Evolutionary conservation across 352 stramenopile genomes (phyloP), one percentile per base, ranked within the genome.

Genomic region (Aphanomyces cochlioides): DNA sequence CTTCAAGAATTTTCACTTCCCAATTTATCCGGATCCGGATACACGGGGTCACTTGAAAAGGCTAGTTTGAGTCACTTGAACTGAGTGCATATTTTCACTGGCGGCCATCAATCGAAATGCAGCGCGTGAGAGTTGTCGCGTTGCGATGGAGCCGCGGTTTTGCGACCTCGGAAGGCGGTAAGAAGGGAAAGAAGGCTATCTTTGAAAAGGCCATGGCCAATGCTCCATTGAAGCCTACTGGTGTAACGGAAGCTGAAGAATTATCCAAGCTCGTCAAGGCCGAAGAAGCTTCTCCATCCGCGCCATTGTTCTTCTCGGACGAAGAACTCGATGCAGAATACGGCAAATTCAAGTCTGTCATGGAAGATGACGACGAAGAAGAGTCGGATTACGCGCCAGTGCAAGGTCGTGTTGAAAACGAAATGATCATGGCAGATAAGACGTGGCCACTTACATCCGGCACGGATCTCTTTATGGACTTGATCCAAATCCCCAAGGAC

Each of bases 371-470:
- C 48, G 34, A 61, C 17, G 41, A 61, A 7, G 64, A 70, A 19
- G 64, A 70, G 39, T 61, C 43, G 40, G 64, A 70, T 41, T 70
- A 70, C 54, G 40, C 47, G 19, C 64, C 64, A 15, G 36, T 70
- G 4, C 53, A 41, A 15, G 64, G 64, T n/a, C 64, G 64, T 40
- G 47, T 70, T 13, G 64, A 70, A 61, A 70, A 70, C 54, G 84
- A 87, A 60, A 75, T 89, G 47, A 79, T 95, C 77, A 95, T 95
- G 87, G 84, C 85, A 41, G 87, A 95, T 77, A 95, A 95, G 77
- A 92, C 83, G 73, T 95, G 87, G 87, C 87, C 87, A 1, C 72
- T 80, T 50, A 95, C 87, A 15, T 85, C 85, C 1, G 84, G 83
- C 74, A 80, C 85, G 13, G 84, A 95, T 53, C 72, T 93, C 66